Evolutionary conservation across 345 rosid genomes (phyloP), one percentile per base, ranked within the genome.

Genomic region (Murraya koenigii): DNA sequence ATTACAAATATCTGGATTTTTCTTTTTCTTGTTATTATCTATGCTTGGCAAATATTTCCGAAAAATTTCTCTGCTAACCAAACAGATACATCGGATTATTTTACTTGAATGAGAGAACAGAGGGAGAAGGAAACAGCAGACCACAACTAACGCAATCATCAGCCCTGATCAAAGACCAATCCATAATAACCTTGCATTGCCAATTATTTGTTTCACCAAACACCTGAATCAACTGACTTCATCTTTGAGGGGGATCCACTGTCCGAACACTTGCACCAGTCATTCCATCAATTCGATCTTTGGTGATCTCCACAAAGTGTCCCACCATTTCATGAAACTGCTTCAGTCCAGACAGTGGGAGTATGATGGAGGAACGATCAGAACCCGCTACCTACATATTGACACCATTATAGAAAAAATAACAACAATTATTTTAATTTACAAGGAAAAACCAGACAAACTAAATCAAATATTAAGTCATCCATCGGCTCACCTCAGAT

Each of bases 281-380:
- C 94, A 93, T 89, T 81, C 95, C 97, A 80, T 96, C 99, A 36
- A 96, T 90, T 75, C 84, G 85, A 75, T 92, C 98, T 87, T 92
- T 96, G 32, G 98, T 94, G 72, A 96, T 89, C 82, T 96, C 99
- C 84, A 96, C 98, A 67, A 96, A 96, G 77, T 93, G 94, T 66
- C 99, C 99, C 79, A 94, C 87, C 22, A 89, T 92, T 80, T 96
- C 97, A 60, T 96, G 94, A 83, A 96, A 93, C 81, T 93, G 99
- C 86, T 87, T 96, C 79, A 96, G 84, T 76, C 99, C 97, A 3
- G 98, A 91, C 62, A 96, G 85, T 4, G 99, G 99, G 49, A 96
- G 93, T 80, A 96, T 94, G 87, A 96, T 94, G 69, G 98, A 93
- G 23, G 99, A 96, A 71, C 99, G 84, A 75, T 96, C 98, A 19